Conservation (phyloP, 345 rosid species). For the Lepidium didymum region DNA sequence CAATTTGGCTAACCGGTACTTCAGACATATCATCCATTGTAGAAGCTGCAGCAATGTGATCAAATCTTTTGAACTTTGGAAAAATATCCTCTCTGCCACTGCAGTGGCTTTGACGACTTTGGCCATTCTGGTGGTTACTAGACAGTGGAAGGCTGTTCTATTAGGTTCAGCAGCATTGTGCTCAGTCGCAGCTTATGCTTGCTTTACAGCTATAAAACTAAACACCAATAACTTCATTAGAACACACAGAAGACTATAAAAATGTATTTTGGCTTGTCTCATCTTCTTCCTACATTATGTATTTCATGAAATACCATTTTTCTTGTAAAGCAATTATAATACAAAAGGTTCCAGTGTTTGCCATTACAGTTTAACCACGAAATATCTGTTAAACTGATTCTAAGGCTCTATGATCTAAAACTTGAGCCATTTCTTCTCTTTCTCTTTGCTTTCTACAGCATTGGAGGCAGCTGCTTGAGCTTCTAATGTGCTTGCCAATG, state of each 20-base stretch:
- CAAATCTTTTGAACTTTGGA: conserved; percentile 59
- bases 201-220: conserved; percentile 52
- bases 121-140: conserved; percentile 57
- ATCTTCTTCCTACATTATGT: not conserved
- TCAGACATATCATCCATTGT: conserved; percentile 85
- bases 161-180: conserved; percentile 49
- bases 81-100: conserved; percentile 39
- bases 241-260: conserved; percentile 72
- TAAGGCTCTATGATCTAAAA: conserved; percentile 34
- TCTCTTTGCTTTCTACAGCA: conserved; percentile 63
- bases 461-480: conserved; percentile 66
- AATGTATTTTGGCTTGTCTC: not conserved
- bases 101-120: conserved; percentile 42
- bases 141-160: conserved; percentile 68
- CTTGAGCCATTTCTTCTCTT: conserved; percentile 92
- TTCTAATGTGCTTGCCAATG: conserved; percentile 61
- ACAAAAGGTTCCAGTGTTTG: conserved; percentile 4
- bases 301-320: conserved; percentile 2
- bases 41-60: conserved; percentile 59
- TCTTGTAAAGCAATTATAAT: conserved; percentile 11
- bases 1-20: conserved; percentile 69
- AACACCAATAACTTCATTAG: conserved; percentile 87
- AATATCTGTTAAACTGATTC: not conserved
- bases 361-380: not conserved
- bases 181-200: conserved; percentile 54